Conservation (phyloP, 805 yeast genomes). For the Suhomyces kilbournensis region DNA sequence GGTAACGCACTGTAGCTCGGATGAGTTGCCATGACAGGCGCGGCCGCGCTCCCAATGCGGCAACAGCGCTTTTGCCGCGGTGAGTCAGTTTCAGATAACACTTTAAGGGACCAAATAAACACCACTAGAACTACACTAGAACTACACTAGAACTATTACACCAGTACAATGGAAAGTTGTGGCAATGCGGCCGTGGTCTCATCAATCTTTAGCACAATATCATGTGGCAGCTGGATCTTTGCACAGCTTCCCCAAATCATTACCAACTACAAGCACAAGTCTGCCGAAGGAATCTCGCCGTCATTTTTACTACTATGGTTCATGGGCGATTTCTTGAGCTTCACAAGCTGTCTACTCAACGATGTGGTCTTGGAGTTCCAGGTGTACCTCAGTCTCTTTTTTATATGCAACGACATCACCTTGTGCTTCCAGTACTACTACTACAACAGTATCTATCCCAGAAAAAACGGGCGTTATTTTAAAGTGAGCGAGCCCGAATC, state of each 20-base stretch:
- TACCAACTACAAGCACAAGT: constrained; percentile 53
- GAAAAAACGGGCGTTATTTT: constrained; percentile 7
- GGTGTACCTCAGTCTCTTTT: constrained; percentile 38
- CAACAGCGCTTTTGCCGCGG: neutral
- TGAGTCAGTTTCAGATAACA: neutral
- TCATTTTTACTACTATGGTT: constrained; percentile 63
- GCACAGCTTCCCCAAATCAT: constrained; percentile 73
- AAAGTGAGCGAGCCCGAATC: neutral
- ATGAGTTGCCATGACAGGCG: neutral
- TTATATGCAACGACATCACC: constrained; percentile 36
- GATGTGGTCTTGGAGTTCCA: constrained; percentile 38
- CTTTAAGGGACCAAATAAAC: neutral
- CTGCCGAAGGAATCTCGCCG: constrained; percentile 67
- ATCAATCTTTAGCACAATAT: constrained; percentile 21
- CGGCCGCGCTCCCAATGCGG: neutral
- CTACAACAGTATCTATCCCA: constrained; percentile 37
- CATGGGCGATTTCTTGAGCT: constrained; percentile 46
- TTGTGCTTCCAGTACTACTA: constrained; percentile 42
- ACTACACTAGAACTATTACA: neutral
- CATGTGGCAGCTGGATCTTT: constrained; percentile 62
- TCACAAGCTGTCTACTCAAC: constrained; percentile 38
- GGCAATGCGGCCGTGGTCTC: constrained; percentile 8
- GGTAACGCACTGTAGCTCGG: neutral
- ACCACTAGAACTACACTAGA: too few relatives aligned
- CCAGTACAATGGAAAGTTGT: neutral